Conservation (phyloP, 139 green algal genomes). For the Volvox reticuliferus region DNA sequence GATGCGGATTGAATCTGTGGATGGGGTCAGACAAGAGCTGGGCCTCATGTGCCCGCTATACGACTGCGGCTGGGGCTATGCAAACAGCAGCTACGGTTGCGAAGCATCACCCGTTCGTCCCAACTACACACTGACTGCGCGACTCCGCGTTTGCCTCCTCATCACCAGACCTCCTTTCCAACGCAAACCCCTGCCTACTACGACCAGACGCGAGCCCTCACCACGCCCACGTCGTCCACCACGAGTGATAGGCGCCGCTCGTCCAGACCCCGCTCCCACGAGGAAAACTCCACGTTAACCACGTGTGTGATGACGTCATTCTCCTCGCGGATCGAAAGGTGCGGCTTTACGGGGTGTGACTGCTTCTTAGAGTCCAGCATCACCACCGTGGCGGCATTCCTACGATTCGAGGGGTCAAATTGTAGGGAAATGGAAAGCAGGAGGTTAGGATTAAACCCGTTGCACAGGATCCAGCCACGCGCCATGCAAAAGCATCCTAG, state of each 20-base stretch:
- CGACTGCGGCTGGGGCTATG: background rate
- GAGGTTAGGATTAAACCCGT: no score
- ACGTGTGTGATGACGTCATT: constrained; percentile 49
- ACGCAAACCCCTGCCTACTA: no score
- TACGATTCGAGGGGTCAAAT: background rate
- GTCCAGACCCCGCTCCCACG: constrained; percentile 46
- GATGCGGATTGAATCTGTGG: constrained; percentile 28
- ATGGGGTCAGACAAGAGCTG: background rate
- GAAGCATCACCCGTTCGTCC: no score
- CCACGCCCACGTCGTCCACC: constrained; percentile 25
- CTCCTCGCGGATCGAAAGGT: constrained; percentile 39
- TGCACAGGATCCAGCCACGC: no score
- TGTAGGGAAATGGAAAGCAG: no score
- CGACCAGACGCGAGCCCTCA: background rate
- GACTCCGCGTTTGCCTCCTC: background rate
- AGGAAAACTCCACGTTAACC: constrained; percentile 41
- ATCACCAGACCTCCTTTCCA: background rate
- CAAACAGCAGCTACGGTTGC: background rate
- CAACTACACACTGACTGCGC: background rate
- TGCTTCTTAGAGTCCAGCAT: constrained; percentile 51
- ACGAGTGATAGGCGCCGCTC: constrained; percentile 45
- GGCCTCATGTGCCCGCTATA: background rate
- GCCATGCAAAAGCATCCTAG: no score
- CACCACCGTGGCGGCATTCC: constrained; percentile 49
- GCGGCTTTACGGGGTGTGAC: constrained; percentile 43